phyloP scores from a whole-genome alignment of 2,329 filamentous ascomycete genomes.

The Beauveria varroae region DNA sequence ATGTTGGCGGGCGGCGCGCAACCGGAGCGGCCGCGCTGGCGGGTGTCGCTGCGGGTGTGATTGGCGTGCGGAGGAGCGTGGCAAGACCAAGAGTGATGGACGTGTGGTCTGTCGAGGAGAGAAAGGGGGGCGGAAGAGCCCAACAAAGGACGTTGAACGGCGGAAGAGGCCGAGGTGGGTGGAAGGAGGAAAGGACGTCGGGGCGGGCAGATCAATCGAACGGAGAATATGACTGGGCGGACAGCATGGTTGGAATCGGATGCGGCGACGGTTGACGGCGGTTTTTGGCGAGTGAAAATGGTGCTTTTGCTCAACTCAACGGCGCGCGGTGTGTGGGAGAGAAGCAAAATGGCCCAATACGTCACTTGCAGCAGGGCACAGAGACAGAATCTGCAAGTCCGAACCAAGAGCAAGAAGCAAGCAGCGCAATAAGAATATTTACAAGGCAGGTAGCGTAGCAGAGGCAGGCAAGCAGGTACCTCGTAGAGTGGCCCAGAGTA shows the following conservation, averaged over 20 bases:
- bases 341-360: not conserved
- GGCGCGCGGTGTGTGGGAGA: not conserved
- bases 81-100: not conserved
- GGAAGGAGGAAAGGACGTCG: not conserved
- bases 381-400: constrained; percentile 1
- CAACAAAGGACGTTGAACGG: not conserved
- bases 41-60: not conserved
- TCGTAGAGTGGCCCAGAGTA: not conserved
- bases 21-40: constrained; percentile 2
- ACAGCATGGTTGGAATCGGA: not conserved
- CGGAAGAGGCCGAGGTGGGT: not conserved
- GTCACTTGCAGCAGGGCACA: not conserved
- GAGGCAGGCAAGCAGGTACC: not conserved
- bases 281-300: not conserved
- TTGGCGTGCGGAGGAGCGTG: not conserved
- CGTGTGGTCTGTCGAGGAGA: not conserved
- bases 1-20: constrained; percentile 28
- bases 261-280: not conserved
- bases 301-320: not conserved
- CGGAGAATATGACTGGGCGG: constrained; percentile 2
- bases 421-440: not conserved
- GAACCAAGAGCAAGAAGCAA: not conserved
- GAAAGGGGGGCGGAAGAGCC: not conserved
- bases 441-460: not conserved
- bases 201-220: constrained; percentile 3